Evolutionary conservation across 2,329 filamentous ascomycete genomes (phyloP).

Genomic region (Trichoderma sp.): DNA sequence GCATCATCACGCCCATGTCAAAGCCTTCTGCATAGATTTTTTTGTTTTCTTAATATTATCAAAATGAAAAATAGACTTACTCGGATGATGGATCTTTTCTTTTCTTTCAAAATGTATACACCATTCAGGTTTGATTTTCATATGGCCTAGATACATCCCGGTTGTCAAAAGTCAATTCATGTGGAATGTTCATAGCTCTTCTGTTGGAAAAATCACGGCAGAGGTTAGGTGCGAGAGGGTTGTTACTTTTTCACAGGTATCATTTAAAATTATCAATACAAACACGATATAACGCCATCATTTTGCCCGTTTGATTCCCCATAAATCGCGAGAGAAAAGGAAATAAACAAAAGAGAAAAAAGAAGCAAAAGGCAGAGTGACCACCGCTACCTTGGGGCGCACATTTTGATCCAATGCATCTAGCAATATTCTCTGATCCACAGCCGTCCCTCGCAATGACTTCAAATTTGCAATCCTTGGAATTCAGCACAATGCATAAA

Average conservation of each 20-base stretch:
- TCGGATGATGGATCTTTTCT: neutral
- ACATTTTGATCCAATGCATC: neutral
- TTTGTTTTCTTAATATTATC: neutral
- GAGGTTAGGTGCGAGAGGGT: neutral
- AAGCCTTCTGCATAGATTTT: conserved; percentile 59
- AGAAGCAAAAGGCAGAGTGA: neutral
- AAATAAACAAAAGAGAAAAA: neutral
- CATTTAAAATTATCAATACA: neutral
- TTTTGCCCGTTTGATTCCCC: neutral
- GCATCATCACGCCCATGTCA: conserved; percentile 83
- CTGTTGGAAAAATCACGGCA: neutral
- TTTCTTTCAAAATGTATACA: neutral
- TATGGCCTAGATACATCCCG: neutral
- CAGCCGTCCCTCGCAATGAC: neutral
- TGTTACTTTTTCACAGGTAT: neutral
- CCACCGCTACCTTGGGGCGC: neutral
- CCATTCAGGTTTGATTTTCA: neutral
- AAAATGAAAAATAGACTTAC: neutral
- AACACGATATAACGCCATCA: neutral
- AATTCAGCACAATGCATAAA: neutral
- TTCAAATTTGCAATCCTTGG: neutral
- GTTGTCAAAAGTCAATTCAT: neutral
- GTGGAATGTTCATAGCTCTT: neutral
- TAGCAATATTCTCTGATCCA: neutral
- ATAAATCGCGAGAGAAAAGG: neutral